A percentile compares a stretch with the other conserved stretches of the same genome.
Evolutionary conservation across 441 rosid genomes (phyloP).

Genomic region (Corymbia citriodora): DNA sequence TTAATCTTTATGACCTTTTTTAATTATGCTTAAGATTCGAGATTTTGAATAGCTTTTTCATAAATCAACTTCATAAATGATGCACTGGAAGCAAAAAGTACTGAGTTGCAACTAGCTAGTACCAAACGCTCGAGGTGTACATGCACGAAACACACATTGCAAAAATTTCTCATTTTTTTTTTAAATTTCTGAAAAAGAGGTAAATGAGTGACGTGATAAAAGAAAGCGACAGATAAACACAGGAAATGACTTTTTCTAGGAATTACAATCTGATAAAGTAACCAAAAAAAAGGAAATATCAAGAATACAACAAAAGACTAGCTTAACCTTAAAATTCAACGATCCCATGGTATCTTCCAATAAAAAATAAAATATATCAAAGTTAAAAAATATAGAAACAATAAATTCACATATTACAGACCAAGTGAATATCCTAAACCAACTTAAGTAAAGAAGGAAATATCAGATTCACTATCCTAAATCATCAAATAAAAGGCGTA

Average conservation of each 20-base stretch:
- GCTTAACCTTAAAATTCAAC: neutral
- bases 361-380: too few relatives aligned
- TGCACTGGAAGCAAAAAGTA: neutral
- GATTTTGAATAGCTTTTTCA: neutral
- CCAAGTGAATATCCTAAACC: too few relatives aligned
- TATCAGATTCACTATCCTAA: too few relatives aligned
- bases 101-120: too few relatives aligned
- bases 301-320: neutral
- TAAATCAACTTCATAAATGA: neutral
- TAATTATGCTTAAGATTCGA: neutral
- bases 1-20: neutral
- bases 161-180: neutral
- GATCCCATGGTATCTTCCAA: neutral
- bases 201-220: too few relatives aligned
- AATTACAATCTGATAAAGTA: too few relatives aligned
- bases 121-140: neutral
- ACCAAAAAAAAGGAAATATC: too few relatives aligned
- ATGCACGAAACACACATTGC: neutral
- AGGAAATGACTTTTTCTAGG: neutral
- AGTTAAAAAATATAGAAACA: too few relatives aligned
- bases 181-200: neutral
- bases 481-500: too few relatives aligned
- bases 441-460: too few relatives aligned
- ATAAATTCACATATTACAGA: too few relatives aligned
- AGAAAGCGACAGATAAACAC: neutral